Base-by-base conservation (phyloP, 345 rosid genomes). In the Noccaea caerulescens region DNA sequence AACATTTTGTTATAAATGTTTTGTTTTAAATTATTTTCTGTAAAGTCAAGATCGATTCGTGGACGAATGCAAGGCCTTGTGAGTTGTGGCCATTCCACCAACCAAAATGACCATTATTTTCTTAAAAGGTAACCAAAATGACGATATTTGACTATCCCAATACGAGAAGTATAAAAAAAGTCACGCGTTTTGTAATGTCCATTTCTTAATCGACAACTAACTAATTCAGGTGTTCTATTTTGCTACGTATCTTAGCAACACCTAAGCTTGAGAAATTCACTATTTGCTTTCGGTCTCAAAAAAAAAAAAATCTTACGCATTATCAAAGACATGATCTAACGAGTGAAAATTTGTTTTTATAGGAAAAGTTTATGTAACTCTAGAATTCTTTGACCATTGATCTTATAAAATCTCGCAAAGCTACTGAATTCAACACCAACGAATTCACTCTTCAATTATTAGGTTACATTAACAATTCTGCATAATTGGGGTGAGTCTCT, bases 241-340 rank as follows among this genome's bases (percentile, higher is more conserved):
- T 44, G 69, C 39, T 20, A 72, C 76, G 76, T 72, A 69, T 72
- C 69, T 44, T 13, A 34, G 18, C 18, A 3, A 63, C 30, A 63
- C 47, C 54, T 8, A 3, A 53, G 65, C 36, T 62, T 9, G 8
- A 3, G 30, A 27, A 20, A 11, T 62, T 63, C 69, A 72, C 47
- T 71, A 0, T 0, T 16, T 27, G 30, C 30, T 27, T 32, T 2
- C 11, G 23, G 34, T 44, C 1, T 1, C 10, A 60, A 18, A 20
- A 50, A 39, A 2, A 39, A 2, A 36, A n/a, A 13, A n/a, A 20
- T 50, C 6, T 12, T 4, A 27, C 61, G 18, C 51, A 53, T 3
- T 27, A 27, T 38, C 44, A 16, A 45, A 32, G 4, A 43, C 6
- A 44, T 13, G 9, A 13, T 13, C 20, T 10, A 39, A 10, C 12